Percentiles rank a stretch among this genome's conserved stretches.
Conservation (phyloP, 352 stramenopile genomes). For the Globisporangium carolinianum region DNA sequence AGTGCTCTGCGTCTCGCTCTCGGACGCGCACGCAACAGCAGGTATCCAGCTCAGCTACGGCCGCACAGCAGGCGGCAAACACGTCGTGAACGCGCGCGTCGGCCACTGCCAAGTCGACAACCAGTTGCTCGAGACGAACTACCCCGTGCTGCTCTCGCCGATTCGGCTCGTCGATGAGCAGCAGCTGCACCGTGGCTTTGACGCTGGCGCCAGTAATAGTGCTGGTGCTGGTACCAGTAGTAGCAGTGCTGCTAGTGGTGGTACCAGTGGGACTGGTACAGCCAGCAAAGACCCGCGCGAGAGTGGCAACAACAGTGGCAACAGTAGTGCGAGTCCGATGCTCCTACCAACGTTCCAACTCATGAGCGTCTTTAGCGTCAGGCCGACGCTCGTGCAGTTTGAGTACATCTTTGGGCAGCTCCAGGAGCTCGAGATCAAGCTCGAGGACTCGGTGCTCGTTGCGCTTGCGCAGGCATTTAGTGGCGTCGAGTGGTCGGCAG, state of each 20-base stretch:
- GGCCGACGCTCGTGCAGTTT: conserved; percentile 65
- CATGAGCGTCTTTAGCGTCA: conserved; percentile 67
- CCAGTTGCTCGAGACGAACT: conserved; percentile 80
- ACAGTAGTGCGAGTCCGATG: conserved; percentile 14
- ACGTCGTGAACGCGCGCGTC: conserved; percentile 72
- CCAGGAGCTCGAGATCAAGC: conserved; percentile 82
- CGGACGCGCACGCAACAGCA: conserved; percentile 54
- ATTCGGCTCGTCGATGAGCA: conserved; percentile 62
- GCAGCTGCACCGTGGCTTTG: conserved; percentile 51
- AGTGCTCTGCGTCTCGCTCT: conserved; percentile 70
- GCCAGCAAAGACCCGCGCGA: background rate
- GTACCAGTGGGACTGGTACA: background rate
- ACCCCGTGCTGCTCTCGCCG: conserved; percentile 66
- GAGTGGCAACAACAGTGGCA: too few species aligned
- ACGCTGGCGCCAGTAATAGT: background rate
- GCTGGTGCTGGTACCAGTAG: background rate
- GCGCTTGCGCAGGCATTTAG: conserved; percentile 70
- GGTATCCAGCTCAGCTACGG: conserved; percentile 77
- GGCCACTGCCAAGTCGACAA: conserved; percentile 84
- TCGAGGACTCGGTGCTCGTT: conserved; percentile 75
- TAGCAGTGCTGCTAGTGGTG: conserved; percentile 3
- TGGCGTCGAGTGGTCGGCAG: conserved; percentile 52
- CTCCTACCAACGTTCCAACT: conserved; percentile 74
- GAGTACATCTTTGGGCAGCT: conserved; percentile 86
- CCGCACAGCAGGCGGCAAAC: conserved; percentile 52